These are phyloP conservation scores for Neostapfia colusana DNA, from an alignment of 176 grass and related monocot genomes.

Conservation along the genomic window DNA sequence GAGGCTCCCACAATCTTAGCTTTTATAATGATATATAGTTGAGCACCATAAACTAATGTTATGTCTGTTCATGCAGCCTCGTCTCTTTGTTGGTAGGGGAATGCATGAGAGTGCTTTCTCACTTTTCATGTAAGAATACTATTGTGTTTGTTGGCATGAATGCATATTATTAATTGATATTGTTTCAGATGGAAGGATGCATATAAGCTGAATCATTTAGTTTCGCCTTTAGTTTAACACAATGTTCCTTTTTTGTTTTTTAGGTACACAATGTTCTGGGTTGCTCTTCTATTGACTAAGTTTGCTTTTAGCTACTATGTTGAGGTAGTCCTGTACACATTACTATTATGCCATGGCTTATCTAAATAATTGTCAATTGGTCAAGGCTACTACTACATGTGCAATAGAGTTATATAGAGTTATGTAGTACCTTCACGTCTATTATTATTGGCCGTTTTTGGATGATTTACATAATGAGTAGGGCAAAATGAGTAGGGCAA, in stretches of 20 bases:
- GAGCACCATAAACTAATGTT: slow-evolving; percentile 27
- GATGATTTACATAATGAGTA: slow-evolving; percentile 1
- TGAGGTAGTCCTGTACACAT: slow-evolving; percentile 53
- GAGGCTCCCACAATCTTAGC: neutral
- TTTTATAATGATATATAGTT: slow-evolving; percentile 21
- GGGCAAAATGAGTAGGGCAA: neutral
- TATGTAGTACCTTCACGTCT: neutral
- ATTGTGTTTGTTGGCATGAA: neutral
- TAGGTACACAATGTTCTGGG: slow-evolving; percentile 97
- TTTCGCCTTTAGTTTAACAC: slow-evolving; percentile 16
- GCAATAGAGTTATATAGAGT: neutral
- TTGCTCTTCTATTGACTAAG: slow-evolving; percentile 76
- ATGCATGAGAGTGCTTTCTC: slow-evolving; percentile 95
- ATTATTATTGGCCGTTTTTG: neutral
- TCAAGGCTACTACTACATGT: neutral
- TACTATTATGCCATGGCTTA: slow-evolving; percentile 5
- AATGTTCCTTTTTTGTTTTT: slow-evolving; percentile 19
- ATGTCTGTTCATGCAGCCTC: slow-evolving; percentile 56
- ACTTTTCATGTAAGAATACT: slow-evolving; percentile 86
- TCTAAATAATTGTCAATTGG: slow-evolving; percentile 8
- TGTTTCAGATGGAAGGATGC: slow-evolving; percentile 7
- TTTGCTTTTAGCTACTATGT: slow-evolving; percentile 92
- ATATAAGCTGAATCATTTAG: slow-evolving; percentile 1
- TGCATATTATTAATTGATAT: neutral
- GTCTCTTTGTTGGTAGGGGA: slow-evolving; percentile 87